phyloP scores from a whole-genome alignment of 1,139 yeast species.

The Zygoascus meyerae region DNA sequence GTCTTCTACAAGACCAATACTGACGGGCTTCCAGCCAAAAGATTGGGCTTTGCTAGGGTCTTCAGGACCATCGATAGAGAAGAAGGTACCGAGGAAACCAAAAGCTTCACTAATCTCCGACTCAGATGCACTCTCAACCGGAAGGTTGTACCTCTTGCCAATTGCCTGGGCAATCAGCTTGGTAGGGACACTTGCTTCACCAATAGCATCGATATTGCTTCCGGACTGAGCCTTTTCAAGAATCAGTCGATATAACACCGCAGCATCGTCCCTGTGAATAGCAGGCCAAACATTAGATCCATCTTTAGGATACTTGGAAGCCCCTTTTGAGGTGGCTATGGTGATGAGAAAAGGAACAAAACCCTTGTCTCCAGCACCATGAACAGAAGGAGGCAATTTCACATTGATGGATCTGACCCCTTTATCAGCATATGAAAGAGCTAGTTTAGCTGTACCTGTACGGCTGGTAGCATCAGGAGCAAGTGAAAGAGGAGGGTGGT shows the following conservation, averaged over 20 bases:
- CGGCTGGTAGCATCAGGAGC: not conserved
- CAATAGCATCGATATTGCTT: constrained; percentile 23
- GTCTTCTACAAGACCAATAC: not conserved
- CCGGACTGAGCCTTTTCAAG: constrained; percentile 27
- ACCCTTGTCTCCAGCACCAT: constrained; percentile 20
- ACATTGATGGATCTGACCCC: constrained; percentile 6
- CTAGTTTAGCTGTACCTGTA: not conserved
- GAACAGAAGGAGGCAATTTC: constrained; percentile 8
- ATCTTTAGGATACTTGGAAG: constrained; percentile 25
- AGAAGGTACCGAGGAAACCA: not conserved
- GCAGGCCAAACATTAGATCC: constrained; percentile 34
- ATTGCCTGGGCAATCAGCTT: not conserved
- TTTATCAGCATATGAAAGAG: not conserved
- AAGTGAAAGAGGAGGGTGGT: not conserved
- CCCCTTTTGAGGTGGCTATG: constrained; percentile 19
- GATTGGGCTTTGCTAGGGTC: not conserved
- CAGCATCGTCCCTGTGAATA: constrained; percentile 32
- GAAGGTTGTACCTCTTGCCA: not conserved
- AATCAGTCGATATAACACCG: constrained; percentile 26
- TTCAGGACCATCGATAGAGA: not conserved
- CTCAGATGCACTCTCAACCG: not conserved
- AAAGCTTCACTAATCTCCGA: not conserved
- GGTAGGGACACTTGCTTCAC: constrained; percentile 22
- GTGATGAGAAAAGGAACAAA: constrained; percentile 22
- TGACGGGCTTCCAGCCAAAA: not conserved